Conservation (phyloP, 768 basidiomycete genomes). For the Xerocomus brunneocitrinus region DNA sequence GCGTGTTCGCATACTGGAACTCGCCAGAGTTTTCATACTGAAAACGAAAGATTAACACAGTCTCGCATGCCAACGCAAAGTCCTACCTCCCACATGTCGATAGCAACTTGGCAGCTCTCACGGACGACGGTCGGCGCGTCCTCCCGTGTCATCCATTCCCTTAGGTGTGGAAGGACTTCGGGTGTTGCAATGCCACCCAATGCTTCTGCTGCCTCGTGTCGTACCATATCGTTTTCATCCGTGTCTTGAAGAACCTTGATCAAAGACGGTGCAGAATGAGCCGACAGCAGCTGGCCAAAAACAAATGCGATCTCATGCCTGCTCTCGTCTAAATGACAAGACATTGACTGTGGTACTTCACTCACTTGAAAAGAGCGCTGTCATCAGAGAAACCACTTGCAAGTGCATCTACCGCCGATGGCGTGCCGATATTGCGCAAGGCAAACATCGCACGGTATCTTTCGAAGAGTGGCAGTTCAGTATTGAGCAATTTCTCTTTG, state of each 20-base stretch:
- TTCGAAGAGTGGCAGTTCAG: slow-evolving; percentile 70
- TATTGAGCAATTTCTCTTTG: slow-evolving; percentile 60
- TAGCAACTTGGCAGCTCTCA: slow-evolving; percentile 93
- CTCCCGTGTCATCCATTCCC: slow-evolving; percentile 74
- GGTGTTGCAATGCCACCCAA: slow-evolving; percentile 95
- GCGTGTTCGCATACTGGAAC: slow-evolving; percentile 71
- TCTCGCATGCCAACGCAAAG: not conserved
- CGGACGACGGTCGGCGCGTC: slow-evolving; percentile 87
- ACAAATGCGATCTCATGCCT: slow-evolving; percentile 99
- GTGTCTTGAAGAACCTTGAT: slow-evolving; percentile 68
- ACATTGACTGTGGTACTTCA: slow-evolving; percentile 1
- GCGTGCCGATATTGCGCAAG: slow-evolving; percentile 86
- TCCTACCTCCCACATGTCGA: slow-evolving; percentile 95
- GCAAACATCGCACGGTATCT: slow-evolving; percentile 99
- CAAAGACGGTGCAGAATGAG: slow-evolving; percentile 83
- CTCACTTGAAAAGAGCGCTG: slow-evolving; percentile 90
- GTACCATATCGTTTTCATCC: slow-evolving; percentile 90
- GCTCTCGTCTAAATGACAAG: not conserved
- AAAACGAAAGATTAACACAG: not conserved
- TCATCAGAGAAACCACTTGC: slow-evolving; percentile 87
- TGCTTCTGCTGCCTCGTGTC: slow-evolving; percentile 98
- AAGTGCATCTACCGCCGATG: slow-evolving; percentile 83
- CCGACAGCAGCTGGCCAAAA: slow-evolving; percentile 90
- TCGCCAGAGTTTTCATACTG: slow-evolving; percentile 79
- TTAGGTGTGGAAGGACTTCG: slow-evolving; percentile 81